Conservation (phyloP, 2,329 filamentous ascomycete species). For the Macrophomina phaseolina region DNA sequence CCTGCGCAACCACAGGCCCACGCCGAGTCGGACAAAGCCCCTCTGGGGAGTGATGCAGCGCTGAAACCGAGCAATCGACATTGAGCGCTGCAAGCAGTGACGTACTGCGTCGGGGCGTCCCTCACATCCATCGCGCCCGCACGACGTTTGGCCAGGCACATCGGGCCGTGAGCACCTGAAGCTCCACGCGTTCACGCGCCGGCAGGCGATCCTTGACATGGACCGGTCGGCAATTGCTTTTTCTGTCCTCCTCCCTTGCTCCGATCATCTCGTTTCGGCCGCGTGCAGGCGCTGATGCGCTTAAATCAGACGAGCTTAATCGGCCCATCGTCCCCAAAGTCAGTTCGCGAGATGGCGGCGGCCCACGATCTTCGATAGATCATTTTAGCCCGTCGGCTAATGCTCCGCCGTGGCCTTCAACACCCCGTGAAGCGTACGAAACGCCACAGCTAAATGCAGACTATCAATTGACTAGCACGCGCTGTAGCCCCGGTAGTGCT, state of each 20-base stretch:
- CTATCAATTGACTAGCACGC: constrained; percentile 14
- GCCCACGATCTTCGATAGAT: constrained; percentile 1
- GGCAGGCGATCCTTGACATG: constrained; percentile 13
- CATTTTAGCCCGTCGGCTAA: not conserved
- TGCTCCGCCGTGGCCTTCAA: not conserved
- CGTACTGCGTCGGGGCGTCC: constrained; percentile 3
- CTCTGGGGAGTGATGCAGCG: not conserved
- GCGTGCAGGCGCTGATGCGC: constrained; percentile 2
- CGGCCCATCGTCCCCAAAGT: not conserved
- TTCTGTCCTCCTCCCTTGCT: constrained; percentile 11
- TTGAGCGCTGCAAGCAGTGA: not conserved
- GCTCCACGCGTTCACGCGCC: constrained; percentile 17
- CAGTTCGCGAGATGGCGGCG: not conserved
- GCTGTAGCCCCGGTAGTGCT: not conserved
- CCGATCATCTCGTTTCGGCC: constrained; percentile 14
- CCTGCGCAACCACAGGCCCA: constrained; percentile 8
- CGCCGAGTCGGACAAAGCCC: not conserved
- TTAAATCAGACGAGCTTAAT: constrained; percentile 12
- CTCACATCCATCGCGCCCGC: constrained; percentile 18
- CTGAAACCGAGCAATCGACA: constrained; percentile 17
- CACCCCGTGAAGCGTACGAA: not conserved
- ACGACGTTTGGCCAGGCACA: constrained; percentile 13
- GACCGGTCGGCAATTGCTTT: constrained; percentile 13
- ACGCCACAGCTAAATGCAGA: not conserved
- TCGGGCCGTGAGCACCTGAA: constrained; percentile 6